Evolutionary conservation across 305 asterid genomes (phyloP).

Genomic region (Fraxinus floribunda): DNA sequence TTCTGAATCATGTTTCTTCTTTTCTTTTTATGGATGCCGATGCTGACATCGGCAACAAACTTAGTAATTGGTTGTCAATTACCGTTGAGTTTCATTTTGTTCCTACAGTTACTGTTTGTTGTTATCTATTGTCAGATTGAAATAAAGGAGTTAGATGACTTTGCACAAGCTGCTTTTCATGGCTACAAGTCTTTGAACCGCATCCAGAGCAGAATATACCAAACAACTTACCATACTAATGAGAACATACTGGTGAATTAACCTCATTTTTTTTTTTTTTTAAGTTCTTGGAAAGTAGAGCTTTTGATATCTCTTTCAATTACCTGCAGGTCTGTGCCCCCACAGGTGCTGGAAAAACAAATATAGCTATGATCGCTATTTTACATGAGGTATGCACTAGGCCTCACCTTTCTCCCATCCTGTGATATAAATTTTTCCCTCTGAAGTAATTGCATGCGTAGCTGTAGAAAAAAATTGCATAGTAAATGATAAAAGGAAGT

Average conservation of each 20-base stretch:
- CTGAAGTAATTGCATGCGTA: neutral
- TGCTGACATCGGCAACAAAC: neutral
- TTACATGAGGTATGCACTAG: conserved; percentile 70
- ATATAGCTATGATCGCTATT: conserved; percentile 90
- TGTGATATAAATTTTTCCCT: conserved; percentile 17
- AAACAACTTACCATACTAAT: conserved; percentile 76
- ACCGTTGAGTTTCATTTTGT: conserved; percentile 19
- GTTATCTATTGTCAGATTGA: conserved; percentile 62
- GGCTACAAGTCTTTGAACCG: conserved; percentile 94
- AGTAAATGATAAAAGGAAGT: neutral
- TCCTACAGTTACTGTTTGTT: conserved; percentile 18
- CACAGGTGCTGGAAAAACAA: conserved; percentile 98
- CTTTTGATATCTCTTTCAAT: conserved; percentile 28
- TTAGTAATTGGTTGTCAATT: neutral
- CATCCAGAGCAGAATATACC: conserved; percentile 94
- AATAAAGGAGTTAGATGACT: conserved; percentile 88
- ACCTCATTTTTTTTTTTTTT: neutral
- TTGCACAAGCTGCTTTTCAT: conserved; percentile 96
- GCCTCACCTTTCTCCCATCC: conserved; percentile 2
- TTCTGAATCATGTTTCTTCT: neutral
- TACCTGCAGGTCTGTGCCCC: conserved; percentile 92
- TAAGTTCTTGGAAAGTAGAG: conserved; percentile 17
- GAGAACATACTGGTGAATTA: conserved; percentile 81
- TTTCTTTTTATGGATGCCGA: neutral
- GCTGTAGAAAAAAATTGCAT: neutral